phyloP scores from a whole-genome alignment of 768 basidiomycete genomes.

The Agrocybe praecox region DNA sequence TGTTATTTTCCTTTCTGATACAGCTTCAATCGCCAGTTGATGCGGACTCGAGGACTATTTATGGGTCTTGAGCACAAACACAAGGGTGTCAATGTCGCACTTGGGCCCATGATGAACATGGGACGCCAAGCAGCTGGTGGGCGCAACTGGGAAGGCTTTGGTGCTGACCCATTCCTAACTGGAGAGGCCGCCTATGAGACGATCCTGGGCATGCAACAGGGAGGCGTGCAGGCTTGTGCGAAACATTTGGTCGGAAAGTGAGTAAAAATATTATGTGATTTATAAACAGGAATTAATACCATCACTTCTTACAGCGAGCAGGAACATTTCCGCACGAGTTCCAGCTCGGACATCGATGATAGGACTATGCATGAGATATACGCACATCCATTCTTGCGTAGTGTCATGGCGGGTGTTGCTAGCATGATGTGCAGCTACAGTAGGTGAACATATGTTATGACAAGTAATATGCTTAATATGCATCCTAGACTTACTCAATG shows the following conservation, averaged over 20 bases:
- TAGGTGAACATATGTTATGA: constrained; percentile 27
- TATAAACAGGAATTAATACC: neutral
- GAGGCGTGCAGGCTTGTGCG: constrained; percentile 84
- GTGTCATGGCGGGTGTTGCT: constrained; percentile 74
- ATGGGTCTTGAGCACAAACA: constrained; percentile 84
- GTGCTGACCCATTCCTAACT: constrained; percentile 85
- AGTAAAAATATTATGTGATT: constrained; percentile 18
- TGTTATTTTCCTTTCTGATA: neutral
- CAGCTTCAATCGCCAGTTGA: constrained; percentile 77
- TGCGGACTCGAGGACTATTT: constrained; percentile 73
- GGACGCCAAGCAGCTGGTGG: constrained; percentile 79
- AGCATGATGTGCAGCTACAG: constrained; percentile 81
- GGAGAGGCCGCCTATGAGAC: constrained; percentile 83
- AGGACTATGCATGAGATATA: constrained; percentile 80
- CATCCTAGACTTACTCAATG: constrained; percentile 61
- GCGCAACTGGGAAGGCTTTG: constrained; percentile 96
- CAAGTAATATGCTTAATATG: neutral
- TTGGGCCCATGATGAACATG: constrained; percentile 89
- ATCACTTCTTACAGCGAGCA: constrained; percentile 57
- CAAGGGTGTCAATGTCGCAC: constrained; percentile 83
- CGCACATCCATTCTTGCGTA: constrained; percentile 66
- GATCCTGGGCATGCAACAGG: constrained; percentile 76
- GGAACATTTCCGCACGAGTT: constrained; percentile 57
- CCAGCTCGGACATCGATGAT: constrained; percentile 76
- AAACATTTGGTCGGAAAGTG: constrained; percentile 84